Evolutionary conservation across 306 rosid species (phyloP).

Genomic region (Lithocarpus polystachyus): DNA sequence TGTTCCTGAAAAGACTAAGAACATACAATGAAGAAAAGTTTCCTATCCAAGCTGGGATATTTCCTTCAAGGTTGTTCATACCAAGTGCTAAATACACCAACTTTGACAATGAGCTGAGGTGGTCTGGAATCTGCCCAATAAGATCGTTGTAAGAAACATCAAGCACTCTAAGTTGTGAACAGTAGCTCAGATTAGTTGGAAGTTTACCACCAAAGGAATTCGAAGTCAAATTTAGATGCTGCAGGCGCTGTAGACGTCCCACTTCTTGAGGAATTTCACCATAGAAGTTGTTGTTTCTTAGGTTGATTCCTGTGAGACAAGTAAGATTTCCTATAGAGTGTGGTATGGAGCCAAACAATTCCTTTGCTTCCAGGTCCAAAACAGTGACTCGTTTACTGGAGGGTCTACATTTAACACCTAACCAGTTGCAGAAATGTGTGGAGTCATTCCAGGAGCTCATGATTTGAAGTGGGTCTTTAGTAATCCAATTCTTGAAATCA

Average conservation of each 20-base stretch:
- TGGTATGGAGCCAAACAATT: constrained; percentile 27
- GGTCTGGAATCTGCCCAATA: constrained; percentile 9
- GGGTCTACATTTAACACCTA: too few species aligned
- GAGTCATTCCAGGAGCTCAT: constrained; percentile 46
- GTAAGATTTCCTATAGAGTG: constrained; percentile 45
- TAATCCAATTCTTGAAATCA: constrained; percentile 29
- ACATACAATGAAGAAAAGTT: background rate
- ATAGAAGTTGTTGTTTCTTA: constrained; percentile 21
- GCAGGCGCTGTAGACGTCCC: constrained; percentile 19
- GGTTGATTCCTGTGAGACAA: constrained; percentile 17
- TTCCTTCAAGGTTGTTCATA: constrained; percentile 8
- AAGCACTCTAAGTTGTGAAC: background rate
- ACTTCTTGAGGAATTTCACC: constrained; percentile 22
- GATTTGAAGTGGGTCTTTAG: constrained; percentile 30
- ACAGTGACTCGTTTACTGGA: constrained; percentile 19
- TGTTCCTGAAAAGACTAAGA: fast-evolving
- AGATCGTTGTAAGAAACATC: background rate
- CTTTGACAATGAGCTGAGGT: constrained; percentile 14
- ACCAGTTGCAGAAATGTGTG: constrained; percentile 32
- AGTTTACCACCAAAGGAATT: constrained; percentile 37
- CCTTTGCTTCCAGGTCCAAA: constrained; percentile 14
- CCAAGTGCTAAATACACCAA: constrained; percentile 14
- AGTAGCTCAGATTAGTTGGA: constrained; percentile 38
- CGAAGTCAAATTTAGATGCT: background rate
- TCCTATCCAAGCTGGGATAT: constrained; percentile 51